phyloP scores from a whole-genome alignment of 192 early-diverging fungal species.

The Backusella morwellensis region DNA sequence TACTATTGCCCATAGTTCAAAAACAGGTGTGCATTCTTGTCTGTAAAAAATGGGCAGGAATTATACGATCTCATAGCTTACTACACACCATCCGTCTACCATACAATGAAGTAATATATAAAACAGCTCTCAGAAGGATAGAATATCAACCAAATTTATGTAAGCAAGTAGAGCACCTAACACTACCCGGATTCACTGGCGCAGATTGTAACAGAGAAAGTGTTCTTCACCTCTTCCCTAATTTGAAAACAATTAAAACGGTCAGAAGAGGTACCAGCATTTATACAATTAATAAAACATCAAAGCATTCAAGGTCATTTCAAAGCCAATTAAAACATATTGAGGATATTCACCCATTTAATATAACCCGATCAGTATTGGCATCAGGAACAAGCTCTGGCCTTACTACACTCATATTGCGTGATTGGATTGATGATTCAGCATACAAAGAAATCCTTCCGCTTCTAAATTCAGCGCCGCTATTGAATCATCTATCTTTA shows the following conservation, averaged over 20 bases:
- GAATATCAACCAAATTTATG: not conserved
- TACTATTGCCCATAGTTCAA: not conserved
- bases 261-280: not conserved
- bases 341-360: not conserved
- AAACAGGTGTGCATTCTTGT: not conserved
- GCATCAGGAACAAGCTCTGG: not conserved
- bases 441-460: not conserved
- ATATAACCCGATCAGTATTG: not conserved
- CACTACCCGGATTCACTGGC: not conserved
- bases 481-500: not conserved
- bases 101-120: not conserved
- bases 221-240: not conserved
- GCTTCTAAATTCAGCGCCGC: not conserved
- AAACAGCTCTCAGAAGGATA: not conserved
- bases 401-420: not conserved
- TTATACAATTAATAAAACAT: not conserved
- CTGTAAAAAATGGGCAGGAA: not conserved
- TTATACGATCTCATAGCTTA: not conserved
- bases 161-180: not conserved
- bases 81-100: not conserved
- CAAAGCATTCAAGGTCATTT: not conserved
- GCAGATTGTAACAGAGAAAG: not conserved
- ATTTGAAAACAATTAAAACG: not conserved
- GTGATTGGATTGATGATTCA: not conserved
- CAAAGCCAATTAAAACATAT: not conserved